Base-by-base conservation (phyloP, 2,329 filamentous ascomycete species). In the Aspergillus felis region DNA sequence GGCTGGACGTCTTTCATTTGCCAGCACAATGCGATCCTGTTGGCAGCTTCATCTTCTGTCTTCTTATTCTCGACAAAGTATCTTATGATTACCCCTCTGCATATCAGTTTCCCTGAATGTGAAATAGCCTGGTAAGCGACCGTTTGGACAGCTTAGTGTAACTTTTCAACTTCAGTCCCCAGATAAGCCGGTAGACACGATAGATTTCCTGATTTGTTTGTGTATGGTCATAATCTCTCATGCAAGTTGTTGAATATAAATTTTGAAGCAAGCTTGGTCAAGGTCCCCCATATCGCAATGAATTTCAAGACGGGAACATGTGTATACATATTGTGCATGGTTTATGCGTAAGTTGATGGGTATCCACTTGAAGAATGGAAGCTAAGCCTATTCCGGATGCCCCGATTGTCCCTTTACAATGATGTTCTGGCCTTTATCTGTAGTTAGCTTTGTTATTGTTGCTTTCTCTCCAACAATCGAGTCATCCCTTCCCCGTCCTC, bases 51-150 rank as follows among this genome's bases (percentile, higher is more conserved):
- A n/a, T 32, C 46, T 17, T 27, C 14, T 41, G 22, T 56, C 14
- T 46, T 44, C 29, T 32, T 54, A 17, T 38, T 28, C n/a, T 38
- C 27, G n/a, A 41, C 25, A 29, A 32, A 49, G 29, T 54, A 54
- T 29, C 49, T 50, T 54, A 54, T 28, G 53, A 54, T 27, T 54
- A 54, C 53, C 53, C 46, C 48, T 24, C 46, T 42, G 53, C 53
- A 38, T 42, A 20, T 24, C 42, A 25, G 47, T 29, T 42, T 28
- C 51, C 25, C 27, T 17, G 38, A 35, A 27, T 51, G 10, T 55
- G 54, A 50, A 27, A 55, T 47, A 32, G n/a, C 38, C 24, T 41
- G 50, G 47, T 54, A 47, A 24, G 44, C 44, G 22, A 47, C 10
- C 44, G 10, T 25, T 47, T 47, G 44, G 44, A 47, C n/a, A 47